phyloP scores from a whole-genome alignment of 164 flowering plant species.

The Taxillus chinensis region DNA sequence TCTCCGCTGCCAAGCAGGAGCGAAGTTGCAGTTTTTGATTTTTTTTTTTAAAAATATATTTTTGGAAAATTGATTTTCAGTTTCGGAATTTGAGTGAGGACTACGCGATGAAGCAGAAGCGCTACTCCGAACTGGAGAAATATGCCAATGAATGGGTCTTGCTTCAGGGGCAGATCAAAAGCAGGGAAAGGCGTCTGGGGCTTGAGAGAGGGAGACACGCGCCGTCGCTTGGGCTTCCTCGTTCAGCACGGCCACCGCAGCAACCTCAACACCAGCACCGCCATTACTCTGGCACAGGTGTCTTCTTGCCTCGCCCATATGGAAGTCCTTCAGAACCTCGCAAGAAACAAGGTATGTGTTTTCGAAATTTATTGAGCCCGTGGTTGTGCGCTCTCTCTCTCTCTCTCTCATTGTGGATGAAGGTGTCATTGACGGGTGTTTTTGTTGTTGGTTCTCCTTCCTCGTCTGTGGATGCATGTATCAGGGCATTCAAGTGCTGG shows the following conservation, averaged over 20 bases:
- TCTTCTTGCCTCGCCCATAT: conserved; percentile 18
- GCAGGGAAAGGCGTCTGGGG: conserved; percentile 8
- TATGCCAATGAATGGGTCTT: neutral
- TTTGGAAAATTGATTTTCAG: conserved; percentile 4
- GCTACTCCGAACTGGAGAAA: neutral
- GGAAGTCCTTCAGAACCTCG: conserved; percentile 14
- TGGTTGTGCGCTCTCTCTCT: no score
- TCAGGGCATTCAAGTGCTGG: no score
- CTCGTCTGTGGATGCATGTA: no score
- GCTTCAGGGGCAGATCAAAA: conserved; percentile 14
- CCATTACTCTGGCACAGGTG: conserved; percentile 35
- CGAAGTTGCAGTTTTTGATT: neutral
- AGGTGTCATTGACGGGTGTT: no score
- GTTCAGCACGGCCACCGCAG: conserved; percentile 26
- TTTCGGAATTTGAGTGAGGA: conserved; percentile 8
- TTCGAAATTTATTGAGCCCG: no score
- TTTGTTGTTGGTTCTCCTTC: no score
- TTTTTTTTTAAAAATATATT: neutral
- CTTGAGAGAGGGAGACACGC: conserved; percentile 7
- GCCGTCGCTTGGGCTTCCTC: conserved; percentile 6
- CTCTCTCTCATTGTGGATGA: no score
- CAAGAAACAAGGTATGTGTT: conserved; percentile 27
- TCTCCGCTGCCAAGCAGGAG: no score
- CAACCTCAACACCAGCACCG: neutral
- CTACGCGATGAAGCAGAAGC: conserved; percentile 6